Evolutionary conservation across 139 green algal species (phyloP).

Genomic region (Tetratostichococcus sp.): DNA sequence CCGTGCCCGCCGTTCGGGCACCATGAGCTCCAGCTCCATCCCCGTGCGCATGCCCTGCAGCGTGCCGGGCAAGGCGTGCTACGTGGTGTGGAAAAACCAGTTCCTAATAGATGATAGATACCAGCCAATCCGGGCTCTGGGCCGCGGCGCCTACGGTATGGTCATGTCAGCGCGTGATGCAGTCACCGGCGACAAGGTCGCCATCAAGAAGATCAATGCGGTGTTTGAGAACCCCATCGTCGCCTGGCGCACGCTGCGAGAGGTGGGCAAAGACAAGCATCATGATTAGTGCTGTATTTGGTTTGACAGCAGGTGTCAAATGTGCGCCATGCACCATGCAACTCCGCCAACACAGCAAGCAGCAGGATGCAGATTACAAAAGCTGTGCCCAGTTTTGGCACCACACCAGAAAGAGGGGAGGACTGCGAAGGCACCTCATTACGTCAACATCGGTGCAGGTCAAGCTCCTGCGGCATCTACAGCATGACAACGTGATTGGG

Average conservation of each 20-base stretch:
- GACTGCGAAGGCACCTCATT: no score
- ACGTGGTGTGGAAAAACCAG: constrained; percentile 74
- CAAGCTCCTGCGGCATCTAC: constrained; percentile 84
- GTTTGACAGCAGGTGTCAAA: no score
- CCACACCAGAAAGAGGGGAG: no score
- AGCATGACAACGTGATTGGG: constrained; percentile 86
- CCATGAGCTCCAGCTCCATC: constrained; percentile 34
- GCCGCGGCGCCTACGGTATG: constrained; percentile 96
- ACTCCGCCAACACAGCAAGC: no score
- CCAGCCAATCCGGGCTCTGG: constrained; percentile 71
- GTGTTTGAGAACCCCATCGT: constrained; percentile 96
- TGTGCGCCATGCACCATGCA: no score
- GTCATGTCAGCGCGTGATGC: constrained; percentile 90
- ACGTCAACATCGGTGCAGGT: constrained; percentile 69
- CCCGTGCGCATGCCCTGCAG: constrained; percentile 57
- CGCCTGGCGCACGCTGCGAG: constrained; percentile 83
- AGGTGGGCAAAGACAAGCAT: no score
- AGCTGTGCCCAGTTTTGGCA: no score
- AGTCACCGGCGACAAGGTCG: constrained; percentile 77
- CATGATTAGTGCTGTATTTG: constrained; percentile 36
- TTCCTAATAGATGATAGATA: constrained; percentile 89
- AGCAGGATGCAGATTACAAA: no score
- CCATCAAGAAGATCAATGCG: constrained; percentile 97
- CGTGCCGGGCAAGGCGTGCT: constrained; percentile 76
- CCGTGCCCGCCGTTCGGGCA: no score